Evolutionary conservation across 306 rosid genomes (phyloP).

Genomic region (Delonix regia): DNA sequence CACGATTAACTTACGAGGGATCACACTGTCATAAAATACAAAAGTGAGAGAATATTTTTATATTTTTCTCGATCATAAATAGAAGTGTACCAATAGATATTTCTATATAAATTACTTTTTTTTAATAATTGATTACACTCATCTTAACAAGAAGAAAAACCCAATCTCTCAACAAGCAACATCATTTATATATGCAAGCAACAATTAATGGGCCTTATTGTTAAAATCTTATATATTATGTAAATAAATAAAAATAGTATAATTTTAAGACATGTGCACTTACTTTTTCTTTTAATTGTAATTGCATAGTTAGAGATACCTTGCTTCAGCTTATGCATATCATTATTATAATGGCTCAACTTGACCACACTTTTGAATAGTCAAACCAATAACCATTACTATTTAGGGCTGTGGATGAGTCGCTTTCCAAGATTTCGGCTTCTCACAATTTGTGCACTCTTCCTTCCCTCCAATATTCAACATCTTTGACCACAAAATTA

Average conservation of each 20-base stretch:
- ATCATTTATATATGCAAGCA: not conserved
- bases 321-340: no score
- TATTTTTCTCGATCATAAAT: no score
- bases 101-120: not conserved
- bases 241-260: not conserved
- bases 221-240: not conserved
- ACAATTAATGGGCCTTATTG: not conserved
- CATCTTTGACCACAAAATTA: not conserved
- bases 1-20: no score
- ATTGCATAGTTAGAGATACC: no score
- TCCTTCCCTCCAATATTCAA: not conserved
- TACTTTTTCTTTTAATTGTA: not conserved
- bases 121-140: not conserved
- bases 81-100: not conserved
- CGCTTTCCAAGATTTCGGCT: conserved; percentile 10
- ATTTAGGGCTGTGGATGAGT: not conserved
- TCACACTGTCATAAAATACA: no score
- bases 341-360: not conserved
- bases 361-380: not conserved
- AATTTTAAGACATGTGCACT: not conserved
- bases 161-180: not conserved
- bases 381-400: not conserved
- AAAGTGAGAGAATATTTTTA: no score
- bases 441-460: not conserved
- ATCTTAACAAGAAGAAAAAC: not conserved